Evolutionary conservation across 1,139 yeast genomes (phyloP).

Genomic region (Hyphopichia buzzinii): DNA sequence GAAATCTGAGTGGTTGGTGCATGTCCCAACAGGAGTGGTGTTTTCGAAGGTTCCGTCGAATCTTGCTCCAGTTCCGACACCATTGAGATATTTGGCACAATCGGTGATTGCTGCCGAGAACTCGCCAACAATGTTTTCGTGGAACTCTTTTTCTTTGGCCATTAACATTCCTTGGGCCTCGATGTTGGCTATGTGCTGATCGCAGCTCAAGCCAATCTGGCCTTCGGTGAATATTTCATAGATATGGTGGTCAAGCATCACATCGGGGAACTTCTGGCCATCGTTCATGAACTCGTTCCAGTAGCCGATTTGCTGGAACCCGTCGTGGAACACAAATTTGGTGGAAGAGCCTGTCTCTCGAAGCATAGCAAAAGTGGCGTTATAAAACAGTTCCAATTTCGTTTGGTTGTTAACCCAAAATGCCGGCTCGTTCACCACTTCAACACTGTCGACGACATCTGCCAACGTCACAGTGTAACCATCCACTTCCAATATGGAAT

Average conservation of each 20-base stretch:
- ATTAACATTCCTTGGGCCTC: conserved; percentile 14
- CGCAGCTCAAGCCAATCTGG: conserved; percentile 14
- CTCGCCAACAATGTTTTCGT: conserved; percentile 23
- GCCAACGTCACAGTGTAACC: not conserved
- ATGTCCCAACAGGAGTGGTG: conserved; percentile 14
- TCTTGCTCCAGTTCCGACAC: conserved; percentile 23
- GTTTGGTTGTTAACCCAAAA: conserved; percentile 7
- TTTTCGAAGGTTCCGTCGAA: conserved; percentile 19
- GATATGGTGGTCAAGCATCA: conserved; percentile 23
- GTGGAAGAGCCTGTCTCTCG: conserved; percentile 9
- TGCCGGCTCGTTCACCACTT: conserved; percentile 25
- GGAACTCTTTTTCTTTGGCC: conserved; percentile 14
- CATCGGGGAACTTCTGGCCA: conserved; percentile 5
- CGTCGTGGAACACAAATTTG: conserved; percentile 21
- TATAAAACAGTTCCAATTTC: conserved; percentile 15
- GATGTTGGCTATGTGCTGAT: conserved; percentile 16
- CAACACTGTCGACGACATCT: conserved; percentile 15
- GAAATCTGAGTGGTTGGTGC: conserved; percentile 16
- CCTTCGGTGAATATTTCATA: conserved; percentile 22
- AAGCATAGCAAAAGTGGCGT: conserved; percentile 11
- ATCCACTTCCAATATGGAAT: conserved; percentile 1
- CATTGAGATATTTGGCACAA: conserved; percentile 26
- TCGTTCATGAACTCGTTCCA: conserved; percentile 19
- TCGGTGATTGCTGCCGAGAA: conserved; percentile 27
- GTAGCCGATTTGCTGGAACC: conserved; percentile 17